Percentiles rank a stretch among this genome's conserved stretches.
phyloP scores from a whole-genome alignment of 805 yeast species.

The Starmerella cellae region DNA sequence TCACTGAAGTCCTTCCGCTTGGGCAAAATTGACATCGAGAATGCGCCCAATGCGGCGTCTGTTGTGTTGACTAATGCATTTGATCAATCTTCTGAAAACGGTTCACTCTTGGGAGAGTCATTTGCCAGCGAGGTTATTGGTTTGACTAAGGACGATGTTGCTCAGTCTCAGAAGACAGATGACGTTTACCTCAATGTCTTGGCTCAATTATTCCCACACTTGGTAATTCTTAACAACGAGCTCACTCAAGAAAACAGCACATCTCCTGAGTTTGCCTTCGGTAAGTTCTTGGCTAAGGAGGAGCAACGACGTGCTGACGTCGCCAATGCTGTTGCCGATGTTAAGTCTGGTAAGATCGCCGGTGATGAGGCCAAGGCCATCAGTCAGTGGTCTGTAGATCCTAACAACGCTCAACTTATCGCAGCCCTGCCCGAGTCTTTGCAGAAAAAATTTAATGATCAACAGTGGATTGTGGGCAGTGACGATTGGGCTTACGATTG shows the following conservation, averaged over 20 bases:
- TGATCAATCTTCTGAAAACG: not conserved
- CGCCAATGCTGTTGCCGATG: conserved; percentile 34
- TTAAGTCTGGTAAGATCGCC: conserved; percentile 29
- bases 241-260: conserved; percentile 29
- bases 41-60: conserved; percentile 25
- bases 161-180: conserved; percentile 36
- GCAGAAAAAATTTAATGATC: conserved; percentile 25
- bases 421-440: conserved; percentile 20
- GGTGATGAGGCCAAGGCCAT: conserved; percentile 42
- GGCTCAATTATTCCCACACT: conserved; percentile 48
- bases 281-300: conserved; percentile 49
- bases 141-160: conserved; percentile 2
- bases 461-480: conserved; percentile 77
- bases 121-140: conserved; percentile 13
- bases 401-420: conserved; percentile 18
- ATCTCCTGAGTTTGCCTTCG: conserved; percentile 81
- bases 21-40: conserved; percentile 33
- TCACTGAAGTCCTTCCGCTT: conserved; percentile 46
- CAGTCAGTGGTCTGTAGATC: conserved; percentile 54
- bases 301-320: conserved; percentile 39
- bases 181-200: conserved; percentile 66
- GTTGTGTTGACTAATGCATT: conserved; percentile 15
- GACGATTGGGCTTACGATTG: conserved; percentile 92
- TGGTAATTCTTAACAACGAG: conserved; percentile 49
- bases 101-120: conserved; percentile 8